Evolutionary conservation across 2,329 filamentous ascomycete genomes (phyloP).

Genomic region (Didymella sp.): DNA sequence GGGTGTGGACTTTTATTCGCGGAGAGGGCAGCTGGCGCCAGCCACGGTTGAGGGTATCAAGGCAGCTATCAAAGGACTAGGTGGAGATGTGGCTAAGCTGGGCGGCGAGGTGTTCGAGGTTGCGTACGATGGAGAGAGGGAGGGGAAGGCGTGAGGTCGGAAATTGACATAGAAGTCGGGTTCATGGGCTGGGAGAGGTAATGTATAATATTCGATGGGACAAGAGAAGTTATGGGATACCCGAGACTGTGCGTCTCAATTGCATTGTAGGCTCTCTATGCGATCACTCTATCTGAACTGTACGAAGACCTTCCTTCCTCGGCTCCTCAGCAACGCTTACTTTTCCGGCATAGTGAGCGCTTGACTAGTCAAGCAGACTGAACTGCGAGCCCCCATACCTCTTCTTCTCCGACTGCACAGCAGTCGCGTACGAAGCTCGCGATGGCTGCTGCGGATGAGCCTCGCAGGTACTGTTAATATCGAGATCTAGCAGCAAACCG

Average conservation of each 20-base stretch:
- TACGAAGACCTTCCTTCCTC: not conserved
- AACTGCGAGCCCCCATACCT: not conserved
- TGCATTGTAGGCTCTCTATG: not conserved
- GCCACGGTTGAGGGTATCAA: constrained; percentile 65
- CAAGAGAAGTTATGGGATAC: not conserved
- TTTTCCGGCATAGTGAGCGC: not conserved
- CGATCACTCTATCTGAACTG: not conserved
- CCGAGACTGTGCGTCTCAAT: not conserved
- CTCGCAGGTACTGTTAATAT: constrained; percentile 2
- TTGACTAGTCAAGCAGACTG: constrained; percentile 27
- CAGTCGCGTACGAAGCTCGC: constrained; percentile 7
- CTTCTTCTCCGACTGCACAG: not conserved
- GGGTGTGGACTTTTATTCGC: constrained; percentile 79
- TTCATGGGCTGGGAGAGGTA: not conserved
- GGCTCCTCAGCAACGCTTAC: not conserved
- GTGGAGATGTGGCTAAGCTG: constrained; percentile 62
- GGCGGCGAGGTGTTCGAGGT: constrained; percentile 57
- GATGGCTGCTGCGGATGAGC: not conserved
- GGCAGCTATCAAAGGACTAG: constrained; percentile 60
- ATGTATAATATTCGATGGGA: constrained; percentile 1
- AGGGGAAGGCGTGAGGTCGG: constrained; percentile 8
- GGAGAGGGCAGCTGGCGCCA: constrained; percentile 63
- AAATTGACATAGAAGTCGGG: not conserved
- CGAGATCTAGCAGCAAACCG: constrained; percentile 31
- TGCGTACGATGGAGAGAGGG: constrained; percentile 37